phyloP scores from a whole-genome alignment of 805 yeast genomes.

The Zygosaccharomyces bisporus region DNA sequence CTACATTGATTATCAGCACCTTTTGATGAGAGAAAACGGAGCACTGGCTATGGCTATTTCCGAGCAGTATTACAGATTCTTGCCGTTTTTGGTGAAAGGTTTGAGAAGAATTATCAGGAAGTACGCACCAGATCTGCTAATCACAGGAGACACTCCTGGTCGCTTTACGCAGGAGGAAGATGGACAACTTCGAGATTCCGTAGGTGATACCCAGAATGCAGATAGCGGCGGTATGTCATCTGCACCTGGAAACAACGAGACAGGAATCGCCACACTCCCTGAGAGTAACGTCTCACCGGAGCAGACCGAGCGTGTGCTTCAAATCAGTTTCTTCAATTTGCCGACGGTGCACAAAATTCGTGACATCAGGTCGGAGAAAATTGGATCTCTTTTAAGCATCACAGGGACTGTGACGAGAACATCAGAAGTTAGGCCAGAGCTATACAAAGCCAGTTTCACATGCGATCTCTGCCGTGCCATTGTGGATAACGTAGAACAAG shows the following conservation, averaged over 20 bases:
- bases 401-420: constrained; percentile 96
- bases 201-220: constrained; percentile 8
- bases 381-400: constrained; percentile 78
- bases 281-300: constrained; percentile 44
- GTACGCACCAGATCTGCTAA: constrained; percentile 69
- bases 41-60: constrained; percentile 83
- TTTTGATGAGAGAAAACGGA: constrained; percentile 72
- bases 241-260: constrained; percentile 9
- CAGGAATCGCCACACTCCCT: constrained; percentile 21
- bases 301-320: constrained; percentile 71
- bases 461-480: constrained; percentile 86
- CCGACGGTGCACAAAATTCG: constrained; percentile 82
- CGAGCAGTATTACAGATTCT: constrained; percentile 88
- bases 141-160: constrained; percentile 38
- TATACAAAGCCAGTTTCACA: constrained; percentile 78
- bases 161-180: constrained; percentile 22
- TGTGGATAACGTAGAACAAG: constrained; percentile 87
- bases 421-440: constrained; percentile 93
- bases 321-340: constrained; percentile 81
- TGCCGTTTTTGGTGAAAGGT: constrained; percentile 78
- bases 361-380: constrained; percentile 83
- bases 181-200: constrained; percentile 32
- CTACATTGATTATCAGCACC: constrained; percentile 80
- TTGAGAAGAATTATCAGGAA: constrained; percentile 66
- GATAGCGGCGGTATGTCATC: constrained; percentile 7